These are phyloP conservation scores for Penicillium sp. DNA, from an alignment of 2,329 filamentous ascomycete species.

Conservation along the genomic window DNA sequence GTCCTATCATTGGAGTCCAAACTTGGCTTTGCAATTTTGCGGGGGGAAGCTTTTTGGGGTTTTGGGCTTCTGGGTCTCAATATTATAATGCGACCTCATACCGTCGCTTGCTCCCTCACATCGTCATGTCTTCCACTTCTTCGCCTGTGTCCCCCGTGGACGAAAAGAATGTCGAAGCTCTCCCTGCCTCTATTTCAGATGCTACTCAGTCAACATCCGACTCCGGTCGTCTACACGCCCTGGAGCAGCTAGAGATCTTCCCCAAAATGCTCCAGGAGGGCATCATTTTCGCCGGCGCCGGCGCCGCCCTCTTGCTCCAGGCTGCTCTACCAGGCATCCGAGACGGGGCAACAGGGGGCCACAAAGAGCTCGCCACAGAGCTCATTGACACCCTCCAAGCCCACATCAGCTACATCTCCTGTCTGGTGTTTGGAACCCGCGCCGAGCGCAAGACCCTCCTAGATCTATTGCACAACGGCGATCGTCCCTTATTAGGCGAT, in stretches of 20 bases:
- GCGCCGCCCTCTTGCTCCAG: constrained; percentile 37
- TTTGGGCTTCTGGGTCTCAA: neutral
- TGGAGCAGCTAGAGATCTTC: constrained; percentile 36
- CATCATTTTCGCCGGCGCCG: constrained; percentile 38
- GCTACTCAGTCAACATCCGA: constrained; percentile 9
- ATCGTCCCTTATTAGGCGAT: constrained; percentile 24
- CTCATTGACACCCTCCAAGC: constrained; percentile 33
- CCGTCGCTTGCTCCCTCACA: neutral
- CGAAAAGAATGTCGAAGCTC: constrained; percentile 12
- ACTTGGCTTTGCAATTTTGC: constrained; percentile 8
- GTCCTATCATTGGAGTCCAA: neutral
- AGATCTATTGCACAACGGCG: constrained; percentile 23
- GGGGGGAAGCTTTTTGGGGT: neutral
- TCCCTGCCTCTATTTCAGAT: neutral
- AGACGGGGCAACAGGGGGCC: constrained; percentile 12
- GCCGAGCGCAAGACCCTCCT: constrained; percentile 34
- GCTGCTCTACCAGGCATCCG: constrained; percentile 34
- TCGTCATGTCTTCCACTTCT: constrained; percentile 17
- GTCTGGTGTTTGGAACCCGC: constrained; percentile 34
- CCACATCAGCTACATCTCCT: constrained; percentile 37
- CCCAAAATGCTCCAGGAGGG: constrained; percentile 40
- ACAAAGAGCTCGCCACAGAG: constrained; percentile 29
- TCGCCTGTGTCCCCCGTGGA: constrained; percentile 20
- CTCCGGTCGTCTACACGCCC: constrained; percentile 28
- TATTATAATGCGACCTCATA: neutral